phyloP scores from a whole-genome alignment of 169 alveolate species.

The Fabrea salina region DNA sequence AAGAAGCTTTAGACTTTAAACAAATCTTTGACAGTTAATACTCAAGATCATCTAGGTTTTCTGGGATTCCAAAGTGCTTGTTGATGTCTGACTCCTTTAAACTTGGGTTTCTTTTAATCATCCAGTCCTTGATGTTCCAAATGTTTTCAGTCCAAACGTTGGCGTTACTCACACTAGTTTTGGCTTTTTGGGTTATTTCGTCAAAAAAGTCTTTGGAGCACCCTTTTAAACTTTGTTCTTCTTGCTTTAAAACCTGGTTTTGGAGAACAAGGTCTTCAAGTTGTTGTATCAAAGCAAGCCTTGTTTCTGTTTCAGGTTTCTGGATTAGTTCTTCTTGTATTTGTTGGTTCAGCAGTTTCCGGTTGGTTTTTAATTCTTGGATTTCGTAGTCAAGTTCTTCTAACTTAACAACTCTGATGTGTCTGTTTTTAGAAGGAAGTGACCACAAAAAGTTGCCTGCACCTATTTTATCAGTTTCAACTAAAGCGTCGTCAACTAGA shows the following conservation, averaged over 20 bases:
- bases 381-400: conserved; percentile 33
- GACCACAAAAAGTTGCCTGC: conserved; percentile 85
- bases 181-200: neutral
- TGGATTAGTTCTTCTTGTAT: neutral
- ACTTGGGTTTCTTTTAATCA: conserved; percentile 41
- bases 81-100: conserved; percentile 38
- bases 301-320: conserved; percentile 33
- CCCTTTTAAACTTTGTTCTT: neutral
- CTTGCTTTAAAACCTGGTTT: conserved; percentile 1
- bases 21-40: too few relatives aligned
- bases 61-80: conserved; percentile 43
- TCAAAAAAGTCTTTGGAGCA: neutral
- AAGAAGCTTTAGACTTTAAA: too few relatives aligned
- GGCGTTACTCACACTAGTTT: neutral
- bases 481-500: conserved; percentile 77
- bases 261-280: conserved; percentile 15
- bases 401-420: conserved; percentile 30
- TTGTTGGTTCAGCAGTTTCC: neutral
- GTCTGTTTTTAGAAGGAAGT: conserved; percentile 62
- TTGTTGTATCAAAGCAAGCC: conserved; percentile 25
- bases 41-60: conserved; percentile 13
- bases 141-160: conserved; percentile 47
- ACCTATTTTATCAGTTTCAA: conserved; percentile 84
- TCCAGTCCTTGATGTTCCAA: conserved; percentile 38
- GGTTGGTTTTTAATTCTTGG: neutral